Conservation (phyloP, 2,329 filamentous ascomycete genomes). For the Myriosclerotinia scirpicola region DNA sequence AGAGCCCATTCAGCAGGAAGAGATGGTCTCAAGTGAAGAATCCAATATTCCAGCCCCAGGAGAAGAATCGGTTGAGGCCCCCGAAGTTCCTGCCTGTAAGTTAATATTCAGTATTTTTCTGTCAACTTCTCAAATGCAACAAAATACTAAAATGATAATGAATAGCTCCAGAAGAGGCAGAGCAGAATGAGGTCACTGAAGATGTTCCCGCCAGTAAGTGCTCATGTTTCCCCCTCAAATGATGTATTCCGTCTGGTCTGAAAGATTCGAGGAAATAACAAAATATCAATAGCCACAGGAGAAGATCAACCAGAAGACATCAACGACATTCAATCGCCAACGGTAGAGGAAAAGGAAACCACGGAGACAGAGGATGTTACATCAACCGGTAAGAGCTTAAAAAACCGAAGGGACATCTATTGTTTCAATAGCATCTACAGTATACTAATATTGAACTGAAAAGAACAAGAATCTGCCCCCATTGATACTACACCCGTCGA, state of each 20-base stretch:
- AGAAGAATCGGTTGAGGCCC: background rate
- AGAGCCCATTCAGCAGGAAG: background rate
- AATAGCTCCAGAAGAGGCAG: background rate
- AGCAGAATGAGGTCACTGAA: background rate
- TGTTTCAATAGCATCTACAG: background rate
- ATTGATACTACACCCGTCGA: background rate
- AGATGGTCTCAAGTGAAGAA: background rate
- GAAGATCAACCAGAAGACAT: background rate
- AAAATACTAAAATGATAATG: background rate
- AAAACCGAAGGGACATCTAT: background rate
- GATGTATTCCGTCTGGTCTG: background rate
- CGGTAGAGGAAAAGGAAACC: background rate
- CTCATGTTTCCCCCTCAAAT: background rate
- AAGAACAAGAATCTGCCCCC: background rate
- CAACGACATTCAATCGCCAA: background rate
- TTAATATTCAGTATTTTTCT: background rate
- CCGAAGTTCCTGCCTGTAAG: conserved; percentile 5
- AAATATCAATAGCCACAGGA: conserved; percentile 1
- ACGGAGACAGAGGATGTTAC: background rate
- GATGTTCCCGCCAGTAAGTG: background rate
- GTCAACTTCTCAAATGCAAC: background rate
- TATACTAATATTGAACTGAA: background rate
- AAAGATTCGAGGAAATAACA: background rate
- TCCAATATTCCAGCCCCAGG: too few relatives aligned
- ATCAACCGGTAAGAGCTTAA: background rate